These are phyloP conservation scores for Stevia rebaudiana DNA, from an alignment of 140 eudicot species.

Conservation along the genomic window DNA sequence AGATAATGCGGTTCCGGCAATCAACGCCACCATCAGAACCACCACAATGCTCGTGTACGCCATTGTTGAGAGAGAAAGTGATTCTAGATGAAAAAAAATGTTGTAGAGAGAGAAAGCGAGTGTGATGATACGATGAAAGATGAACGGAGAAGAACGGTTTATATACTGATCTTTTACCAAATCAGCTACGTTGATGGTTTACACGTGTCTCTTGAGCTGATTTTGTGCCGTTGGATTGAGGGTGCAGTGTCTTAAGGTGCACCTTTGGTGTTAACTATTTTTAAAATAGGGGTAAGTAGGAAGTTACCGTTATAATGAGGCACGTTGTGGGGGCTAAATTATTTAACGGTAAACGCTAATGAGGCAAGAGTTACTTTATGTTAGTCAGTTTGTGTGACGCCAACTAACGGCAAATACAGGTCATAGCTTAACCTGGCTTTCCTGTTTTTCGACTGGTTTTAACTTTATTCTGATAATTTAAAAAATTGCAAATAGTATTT, in stretches of 20 bases:
- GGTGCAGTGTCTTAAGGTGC: neutral
- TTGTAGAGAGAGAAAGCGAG: neutral
- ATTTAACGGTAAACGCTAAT: too few relatives aligned
- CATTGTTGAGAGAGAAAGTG: conserved; percentile 26
- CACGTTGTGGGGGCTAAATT: too few relatives aligned
- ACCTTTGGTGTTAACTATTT: neutral
- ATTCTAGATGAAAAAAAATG: neutral
- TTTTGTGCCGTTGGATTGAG: neutral
- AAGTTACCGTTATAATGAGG: conserved; percentile 3
- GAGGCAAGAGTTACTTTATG: conserved; percentile 2
- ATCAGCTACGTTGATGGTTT: neutral
- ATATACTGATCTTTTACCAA: neutral
- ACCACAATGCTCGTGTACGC: conserved; percentile 30
- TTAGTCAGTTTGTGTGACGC: conserved; percentile 7
- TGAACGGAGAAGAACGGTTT: conserved; percentile 20
- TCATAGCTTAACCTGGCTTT: neutral
- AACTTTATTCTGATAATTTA: too few relatives aligned
- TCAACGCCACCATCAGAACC: conserved; percentile 32
- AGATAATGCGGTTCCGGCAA: conserved; percentile 49
- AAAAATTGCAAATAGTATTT: too few relatives aligned
- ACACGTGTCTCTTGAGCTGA: neutral
- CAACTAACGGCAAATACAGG: conserved; percentile 8
- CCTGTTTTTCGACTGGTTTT: neutral
- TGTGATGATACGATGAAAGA: neutral
- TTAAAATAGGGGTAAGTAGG: neutral